Evolutionary conservation across 2,329 filamentous ascomycete species (phyloP).

Genomic region (Fusarium robinianum): DNA sequence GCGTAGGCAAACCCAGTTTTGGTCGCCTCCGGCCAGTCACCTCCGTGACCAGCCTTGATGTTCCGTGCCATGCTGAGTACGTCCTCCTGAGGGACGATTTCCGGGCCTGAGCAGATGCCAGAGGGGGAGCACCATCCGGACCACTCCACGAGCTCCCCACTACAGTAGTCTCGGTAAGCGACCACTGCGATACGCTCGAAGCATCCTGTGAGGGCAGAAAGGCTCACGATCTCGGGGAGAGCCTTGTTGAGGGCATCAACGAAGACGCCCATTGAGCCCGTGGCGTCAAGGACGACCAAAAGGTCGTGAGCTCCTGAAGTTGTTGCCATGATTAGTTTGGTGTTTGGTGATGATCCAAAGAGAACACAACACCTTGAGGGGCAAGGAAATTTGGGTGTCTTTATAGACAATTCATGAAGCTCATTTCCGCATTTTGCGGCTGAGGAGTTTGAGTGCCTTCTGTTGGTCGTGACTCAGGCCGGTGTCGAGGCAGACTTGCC

Average conservation of each 20-base stretch:
- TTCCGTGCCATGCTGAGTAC: constrained; percentile 43
- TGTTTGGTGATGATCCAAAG: constrained; percentile 1
- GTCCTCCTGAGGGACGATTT: constrained; percentile 37
- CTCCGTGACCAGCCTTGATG: constrained; percentile 42
- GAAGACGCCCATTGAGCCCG: constrained; percentile 50
- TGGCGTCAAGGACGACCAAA: constrained; percentile 52
- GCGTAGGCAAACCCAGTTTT: constrained; percentile 55
- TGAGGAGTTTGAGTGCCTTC: not conserved
- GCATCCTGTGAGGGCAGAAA: constrained; percentile 53
- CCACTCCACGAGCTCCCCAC: constrained; percentile 47
- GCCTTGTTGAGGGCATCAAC: constrained; percentile 50
- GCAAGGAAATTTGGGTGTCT: not conserved
- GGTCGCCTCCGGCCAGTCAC: constrained; percentile 52
- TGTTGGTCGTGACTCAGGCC: constrained; percentile 27
- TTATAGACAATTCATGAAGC: constrained; percentile 2
- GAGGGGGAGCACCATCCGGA: constrained; percentile 51
- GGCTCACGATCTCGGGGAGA: constrained; percentile 55
- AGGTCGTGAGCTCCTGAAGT: constrained; percentile 46
- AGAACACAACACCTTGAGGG: not conserved
- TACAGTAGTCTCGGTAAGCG: constrained; percentile 55
- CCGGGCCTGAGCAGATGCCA: constrained; percentile 11
- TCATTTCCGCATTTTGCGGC: constrained; percentile 6
- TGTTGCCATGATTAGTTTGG: constrained; percentile 21
- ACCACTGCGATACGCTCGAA: constrained; percentile 56
- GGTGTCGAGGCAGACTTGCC: constrained; percentile 8